These are phyloP conservation scores for Neopestalotiopsis rosae DNA, from an alignment of 2,329 filamentous ascomycete genomes.

Conservation along the genomic window DNA sequence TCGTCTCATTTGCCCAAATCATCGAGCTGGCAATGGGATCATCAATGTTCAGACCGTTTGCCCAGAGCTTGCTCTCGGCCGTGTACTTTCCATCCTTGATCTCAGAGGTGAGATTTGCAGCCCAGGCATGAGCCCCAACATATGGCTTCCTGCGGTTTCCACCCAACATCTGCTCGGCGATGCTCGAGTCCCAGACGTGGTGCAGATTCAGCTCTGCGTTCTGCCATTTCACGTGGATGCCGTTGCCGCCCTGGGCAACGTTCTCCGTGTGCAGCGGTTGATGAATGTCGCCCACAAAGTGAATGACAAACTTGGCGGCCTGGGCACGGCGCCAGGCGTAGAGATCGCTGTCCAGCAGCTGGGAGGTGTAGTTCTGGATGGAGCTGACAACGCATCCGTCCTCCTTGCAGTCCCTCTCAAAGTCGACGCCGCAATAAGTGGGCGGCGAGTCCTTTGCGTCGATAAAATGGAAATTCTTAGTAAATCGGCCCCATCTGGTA, in stretches of 20 bases:
- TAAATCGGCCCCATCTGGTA: conserved; percentile 66
- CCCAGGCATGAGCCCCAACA: conserved; percentile 59
- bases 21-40: conserved; percentile 62
- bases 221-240: conserved; percentile 68
- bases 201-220: conserved; percentile 68
- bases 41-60: conserved; percentile 59
- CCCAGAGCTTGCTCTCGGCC: conserved; percentile 56
- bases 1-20: conserved; percentile 68
- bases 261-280: conserved; percentile 72
- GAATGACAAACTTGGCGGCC: conserved; percentile 69
- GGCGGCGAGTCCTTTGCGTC: conserved; percentile 71
- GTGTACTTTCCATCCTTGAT: conserved; percentile 63
- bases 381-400: conserved; percentile 67
- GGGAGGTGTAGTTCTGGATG: conserved; percentile 64
- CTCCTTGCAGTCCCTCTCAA: conserved; percentile 66
- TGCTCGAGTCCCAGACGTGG: conserved; percentile 75
- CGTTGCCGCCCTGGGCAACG: conserved; percentile 69
- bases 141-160: conserved; percentile 56
- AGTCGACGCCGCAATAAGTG: conserved; percentile 61
- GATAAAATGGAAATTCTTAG: conserved; percentile 70
- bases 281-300: conserved; percentile 75
- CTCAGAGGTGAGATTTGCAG: conserved; percentile 56
- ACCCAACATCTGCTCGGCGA: conserved; percentile 68
- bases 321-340: conserved; percentile 54
- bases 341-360: conserved; percentile 53